These are phyloP conservation scores for Barnettozyma wickerhamii DNA, from an alignment of 805 yeast species.

Conservation along the genomic window DNA sequence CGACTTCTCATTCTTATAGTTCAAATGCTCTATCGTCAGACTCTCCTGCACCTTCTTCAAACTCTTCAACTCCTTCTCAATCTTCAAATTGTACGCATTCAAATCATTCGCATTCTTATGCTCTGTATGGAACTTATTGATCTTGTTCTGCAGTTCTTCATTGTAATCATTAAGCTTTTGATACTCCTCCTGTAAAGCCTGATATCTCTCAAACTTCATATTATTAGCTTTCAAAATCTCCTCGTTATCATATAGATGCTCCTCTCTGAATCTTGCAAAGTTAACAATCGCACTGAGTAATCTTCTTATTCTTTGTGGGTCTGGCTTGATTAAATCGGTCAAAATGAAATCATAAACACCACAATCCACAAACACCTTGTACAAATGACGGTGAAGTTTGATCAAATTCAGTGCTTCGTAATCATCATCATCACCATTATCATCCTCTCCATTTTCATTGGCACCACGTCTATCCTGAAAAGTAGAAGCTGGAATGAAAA, in stretches of 20 bases:
- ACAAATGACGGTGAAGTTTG: conserved; percentile 55
- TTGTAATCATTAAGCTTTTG: conserved; percentile 30
- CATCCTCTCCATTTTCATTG: conserved; percentile 9
- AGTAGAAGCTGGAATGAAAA: conserved; percentile 36
- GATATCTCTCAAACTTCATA: conserved; percentile 40
- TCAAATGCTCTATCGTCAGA: conserved; percentile 55
- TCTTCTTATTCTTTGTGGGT: conserved; percentile 57
- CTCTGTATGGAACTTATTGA: background rate
- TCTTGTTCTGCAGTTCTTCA: conserved; percentile 23
- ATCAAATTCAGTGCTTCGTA: conserved; percentile 44
- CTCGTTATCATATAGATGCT: conserved; percentile 65
- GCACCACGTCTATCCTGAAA: conserved; percentile 5
- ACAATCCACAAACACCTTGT: conserved; percentile 60
- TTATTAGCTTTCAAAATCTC: conserved; percentile 54
- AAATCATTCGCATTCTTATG: conserved; percentile 33
- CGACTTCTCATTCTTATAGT: conserved; percentile 61
- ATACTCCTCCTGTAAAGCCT: conserved; percentile 39
- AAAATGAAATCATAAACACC: conserved; percentile 77
- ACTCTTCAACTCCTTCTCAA: conserved; percentile 58
- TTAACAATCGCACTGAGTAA: conserved; percentile 80
- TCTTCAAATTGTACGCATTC: conserved; percentile 44
- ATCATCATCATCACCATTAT: conserved; percentile 28
- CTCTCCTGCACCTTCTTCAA: conserved; percentile 60
- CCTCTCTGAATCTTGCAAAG: conserved; percentile 80
- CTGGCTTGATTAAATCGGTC: conserved; percentile 74